Evolutionary conservation across 1,284 basidiomycete species (phyloP), one percentile per base, ranked within the genome.

Genomic region (Moesziomyces antarcticus): DNA sequence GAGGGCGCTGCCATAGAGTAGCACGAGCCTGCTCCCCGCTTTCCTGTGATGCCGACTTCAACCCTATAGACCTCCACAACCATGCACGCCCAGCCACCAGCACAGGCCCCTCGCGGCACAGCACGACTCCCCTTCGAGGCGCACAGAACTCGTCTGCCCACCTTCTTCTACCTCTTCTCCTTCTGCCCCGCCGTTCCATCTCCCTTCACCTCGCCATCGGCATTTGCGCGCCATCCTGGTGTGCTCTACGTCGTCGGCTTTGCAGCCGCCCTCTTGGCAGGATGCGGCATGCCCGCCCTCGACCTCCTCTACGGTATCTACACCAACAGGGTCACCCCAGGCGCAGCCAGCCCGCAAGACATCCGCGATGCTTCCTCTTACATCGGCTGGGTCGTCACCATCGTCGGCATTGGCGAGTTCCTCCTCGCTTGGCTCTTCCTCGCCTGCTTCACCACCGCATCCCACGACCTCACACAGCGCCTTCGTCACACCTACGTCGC

Each of bases 401-500:
- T 85, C 20, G 69, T 85, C n/a, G 85, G 83, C 14, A 68, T 83
- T 11, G 70, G 62, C 42, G 74, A 78, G 25, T 50, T 83, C 18
- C 27, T 85, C 6, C 68, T 79, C 25, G 78, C 78, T 18, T 82
- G 78, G 65, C 44, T 75, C 13, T 85, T 86, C 64, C 48, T 82
- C 7, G 55, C 69, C 1, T 65, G 68, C 54, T 77, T 86, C 76
- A 76, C 81, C 13, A 59, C 77, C n/a, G 85, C 85, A 18, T 79
- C 82, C 1, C 60, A 80, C 14, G 67, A 82, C 21, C 76, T 86
- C 27, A 82, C 83, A 4, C 72, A 81, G 33, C 56, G 80, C 14
- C 73, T 86, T 8, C 77, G 85, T 13, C 73, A 82, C 24, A 70
- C 82, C 16, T 86, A 86, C 66, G 77, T 87, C 47, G 76, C 84